A percentile compares a stretch with the other conserved stretches of the same genome.
phyloP scores from a whole-genome alignment of 805 yeast genomes.

The Wickerhamiella domercqiae region DNA sequence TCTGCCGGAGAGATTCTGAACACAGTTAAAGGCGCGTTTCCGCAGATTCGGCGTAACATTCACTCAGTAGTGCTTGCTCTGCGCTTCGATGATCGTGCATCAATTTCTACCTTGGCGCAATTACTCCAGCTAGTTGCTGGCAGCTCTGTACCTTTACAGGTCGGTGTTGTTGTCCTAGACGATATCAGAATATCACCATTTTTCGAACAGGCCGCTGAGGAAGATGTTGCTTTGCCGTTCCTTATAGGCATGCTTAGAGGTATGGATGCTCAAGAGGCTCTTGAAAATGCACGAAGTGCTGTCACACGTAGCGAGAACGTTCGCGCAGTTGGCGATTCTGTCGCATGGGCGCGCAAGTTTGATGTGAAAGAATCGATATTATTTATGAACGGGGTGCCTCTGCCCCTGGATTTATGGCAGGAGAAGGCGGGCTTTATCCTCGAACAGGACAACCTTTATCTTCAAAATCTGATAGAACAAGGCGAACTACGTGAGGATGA shows the following conservation, averaged over 20 bases:
- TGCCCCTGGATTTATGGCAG: slow-evolving; percentile 16
- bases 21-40: slow-evolving; percentile 44
- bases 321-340: slow-evolving; percentile 1
- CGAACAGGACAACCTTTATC: slow-evolving; percentile 36
- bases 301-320: background rate
- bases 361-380: slow-evolving; percentile 34
- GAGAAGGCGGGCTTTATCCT: slow-evolving; percentile 14
- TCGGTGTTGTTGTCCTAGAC: slow-evolving; percentile 67
- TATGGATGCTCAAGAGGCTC: slow-evolving; percentile 8
- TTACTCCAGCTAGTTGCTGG: slow-evolving; percentile 19
- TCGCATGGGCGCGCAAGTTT: slow-evolving; percentile 22
- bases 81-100: slow-evolving; percentile 38
- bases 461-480: slow-evolving; percentile 18
- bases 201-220: background rate
- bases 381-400: slow-evolving; percentile 46
- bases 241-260: slow-evolving; percentile 10
- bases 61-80: slow-evolving; percentile 59
- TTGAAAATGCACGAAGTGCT: slow-evolving; percentile 6
- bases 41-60: slow-evolving; percentile 55
- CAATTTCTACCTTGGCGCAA: slow-evolving; percentile 33
- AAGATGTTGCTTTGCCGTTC: slow-evolving; percentile 13
- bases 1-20: slow-evolving; percentile 30
- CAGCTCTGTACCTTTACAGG: slow-evolving; percentile 55
- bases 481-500: slow-evolving; percentile 18
- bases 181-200: background rate